phyloP scores from a whole-genome alignment of 2,329 filamentous ascomycete species.

The Pseudogymnoascus sp. region DNA sequence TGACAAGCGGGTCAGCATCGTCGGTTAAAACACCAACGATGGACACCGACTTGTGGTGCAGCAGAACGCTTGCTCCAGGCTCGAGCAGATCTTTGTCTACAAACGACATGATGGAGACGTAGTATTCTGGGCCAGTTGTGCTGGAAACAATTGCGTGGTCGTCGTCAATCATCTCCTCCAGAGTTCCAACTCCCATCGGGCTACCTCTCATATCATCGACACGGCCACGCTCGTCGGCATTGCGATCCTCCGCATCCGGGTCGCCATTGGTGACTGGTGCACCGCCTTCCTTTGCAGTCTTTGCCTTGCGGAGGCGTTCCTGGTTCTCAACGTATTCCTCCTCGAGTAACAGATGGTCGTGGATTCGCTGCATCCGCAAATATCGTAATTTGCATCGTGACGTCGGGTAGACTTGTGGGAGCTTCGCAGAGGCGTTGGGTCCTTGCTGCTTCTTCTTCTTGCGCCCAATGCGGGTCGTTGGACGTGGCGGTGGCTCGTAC shows the following conservation, averaged over 20 bases:
- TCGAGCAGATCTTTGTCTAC: constrained; percentile 98
- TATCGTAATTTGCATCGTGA: constrained; percentile 96
- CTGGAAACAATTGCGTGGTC: constrained; percentile 98
- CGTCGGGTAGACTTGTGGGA: constrained; percentile 88
- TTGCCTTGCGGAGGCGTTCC: constrained; percentile 87
- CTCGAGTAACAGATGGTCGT: constrained; percentile 92
- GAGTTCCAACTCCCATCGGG: constrained; percentile 94
- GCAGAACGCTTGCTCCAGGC: constrained; percentile 85
- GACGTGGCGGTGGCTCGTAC: constrained; percentile 96
- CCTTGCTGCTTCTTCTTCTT: constrained; percentile 97
- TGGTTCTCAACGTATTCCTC: constrained; percentile 99
- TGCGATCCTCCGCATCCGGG: constrained; percentile 68
- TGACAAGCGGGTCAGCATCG: constrained; percentile 88
- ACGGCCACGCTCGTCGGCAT: constrained; percentile 87
- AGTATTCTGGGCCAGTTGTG: constrained; percentile 95
- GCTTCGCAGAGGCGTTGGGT: constrained; percentile 88
- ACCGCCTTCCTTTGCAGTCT: constrained; percentile 64
- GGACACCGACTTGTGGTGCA: constrained; percentile 96
- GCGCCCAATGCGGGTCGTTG: constrained; percentile 90
- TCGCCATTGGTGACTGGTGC: constrained; percentile 54
- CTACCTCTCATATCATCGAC: constrained; percentile 98
- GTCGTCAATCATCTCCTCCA: constrained; percentile 98
- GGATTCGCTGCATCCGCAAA: constrained; percentile 95
- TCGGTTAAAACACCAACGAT: constrained; percentile 96
- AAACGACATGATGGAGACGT: constrained; percentile 99